Evolutionary conservation across 2,329 filamentous ascomycete species (phyloP).

Genomic region (Alternaria sp.): DNA sequence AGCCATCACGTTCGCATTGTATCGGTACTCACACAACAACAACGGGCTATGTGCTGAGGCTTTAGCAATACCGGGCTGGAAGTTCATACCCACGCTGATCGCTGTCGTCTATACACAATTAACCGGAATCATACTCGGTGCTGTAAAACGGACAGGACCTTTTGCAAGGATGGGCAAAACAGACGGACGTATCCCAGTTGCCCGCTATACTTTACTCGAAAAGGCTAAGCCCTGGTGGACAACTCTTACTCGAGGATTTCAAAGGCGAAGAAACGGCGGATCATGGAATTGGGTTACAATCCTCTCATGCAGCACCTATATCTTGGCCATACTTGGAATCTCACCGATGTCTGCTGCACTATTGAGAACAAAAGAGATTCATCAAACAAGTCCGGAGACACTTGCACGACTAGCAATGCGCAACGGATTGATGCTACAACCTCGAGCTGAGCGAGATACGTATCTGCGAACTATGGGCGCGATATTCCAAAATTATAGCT

Average conservation of each 20-base stretch:
- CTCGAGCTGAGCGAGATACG: not conserved
- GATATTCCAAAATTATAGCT: not conserved
- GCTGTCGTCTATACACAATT: not conserved
- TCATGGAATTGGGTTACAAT: not conserved
- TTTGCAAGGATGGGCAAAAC: not conserved
- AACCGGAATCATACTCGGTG: not conserved
- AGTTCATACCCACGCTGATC: not conserved
- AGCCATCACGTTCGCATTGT: not conserved
- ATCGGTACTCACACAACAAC: not conserved
- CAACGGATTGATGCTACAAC: not conserved
- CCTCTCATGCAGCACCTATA: not conserved
- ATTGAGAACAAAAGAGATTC: not conserved
- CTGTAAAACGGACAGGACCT: not conserved
- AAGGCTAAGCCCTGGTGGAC: not conserved
- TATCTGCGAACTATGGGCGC: not conserved
- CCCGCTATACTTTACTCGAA: not conserved
- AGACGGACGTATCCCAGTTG: not conserved
- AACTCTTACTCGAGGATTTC: not conserved
- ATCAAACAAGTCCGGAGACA: not conserved
- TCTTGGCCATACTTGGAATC: not conserved
- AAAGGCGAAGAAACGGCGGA: not conserved
- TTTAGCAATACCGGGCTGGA: not conserved
- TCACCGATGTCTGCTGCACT: not conserved
- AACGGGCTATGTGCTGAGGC: not conserved
- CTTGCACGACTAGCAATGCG: not conserved